Conservation (phyloP, 345 rosid species). For the Eucalyptus sp. region DNA sequence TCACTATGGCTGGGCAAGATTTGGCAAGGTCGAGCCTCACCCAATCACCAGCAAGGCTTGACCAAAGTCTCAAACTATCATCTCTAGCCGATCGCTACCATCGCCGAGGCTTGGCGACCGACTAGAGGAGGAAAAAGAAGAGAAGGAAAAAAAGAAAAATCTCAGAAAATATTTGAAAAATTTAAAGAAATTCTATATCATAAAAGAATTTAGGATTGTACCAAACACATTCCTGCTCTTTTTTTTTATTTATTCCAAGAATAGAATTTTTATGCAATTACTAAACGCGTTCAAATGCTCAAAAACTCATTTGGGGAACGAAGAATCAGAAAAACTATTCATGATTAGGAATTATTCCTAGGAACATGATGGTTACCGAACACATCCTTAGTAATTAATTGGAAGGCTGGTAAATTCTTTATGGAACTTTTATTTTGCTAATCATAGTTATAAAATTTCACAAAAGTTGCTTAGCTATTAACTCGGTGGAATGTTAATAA, state of each 20-base stretch:
- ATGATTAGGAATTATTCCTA: too few relatives aligned
- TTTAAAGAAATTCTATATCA: too few relatives aligned
- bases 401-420: neutral
- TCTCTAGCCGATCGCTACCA: fast-evolving
- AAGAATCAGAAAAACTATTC: too few relatives aligned
- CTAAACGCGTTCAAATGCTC: fast-evolving
- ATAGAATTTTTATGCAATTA: too few relatives aligned
- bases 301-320: fast-evolving
- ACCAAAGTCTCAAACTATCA: fast-evolving
- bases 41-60: fast-evolving
- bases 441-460: neutral
- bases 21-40: fast-evolving
- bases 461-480: neutral
- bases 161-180: too few relatives aligned
- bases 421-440: neutral
- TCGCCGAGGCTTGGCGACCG: fast-evolving
- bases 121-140: too few relatives aligned
- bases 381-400: neutral
- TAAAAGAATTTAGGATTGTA: too few relatives aligned
- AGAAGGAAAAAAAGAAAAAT: too few relatives aligned
- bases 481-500: neutral
- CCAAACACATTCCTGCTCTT: too few relatives aligned
- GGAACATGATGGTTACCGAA: too few relatives aligned
- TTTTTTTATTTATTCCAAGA: fast-evolving
- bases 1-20: too few relatives aligned